These are phyloP conservation scores for Haplosporangium gracile DNA, from an alignment of 192 early-diverging fungal species.

Conservation along the genomic window DNA sequence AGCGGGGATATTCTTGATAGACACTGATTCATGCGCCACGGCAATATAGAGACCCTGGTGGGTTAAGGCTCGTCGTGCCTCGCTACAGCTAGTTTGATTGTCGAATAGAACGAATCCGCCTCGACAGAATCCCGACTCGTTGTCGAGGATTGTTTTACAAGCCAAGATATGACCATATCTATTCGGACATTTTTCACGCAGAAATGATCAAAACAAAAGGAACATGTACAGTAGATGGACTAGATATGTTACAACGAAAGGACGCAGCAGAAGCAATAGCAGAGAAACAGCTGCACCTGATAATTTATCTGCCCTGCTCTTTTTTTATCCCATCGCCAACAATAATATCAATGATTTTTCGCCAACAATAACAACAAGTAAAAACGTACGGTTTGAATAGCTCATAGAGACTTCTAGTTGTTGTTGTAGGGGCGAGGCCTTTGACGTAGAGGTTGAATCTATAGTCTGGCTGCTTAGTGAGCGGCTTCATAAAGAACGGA, in stretches of 20 bases:
- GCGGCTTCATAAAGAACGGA: conserved; percentile 29
- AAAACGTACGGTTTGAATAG: conserved; percentile 45
- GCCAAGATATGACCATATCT: conserved; percentile 46
- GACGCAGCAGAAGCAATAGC: not conserved
- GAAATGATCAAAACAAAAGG: not conserved
- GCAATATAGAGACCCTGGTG: conserved; percentile 49
- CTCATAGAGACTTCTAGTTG: conserved; percentile 27
- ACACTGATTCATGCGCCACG: conserved; percentile 43
- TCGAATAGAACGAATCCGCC: conserved; percentile 49
- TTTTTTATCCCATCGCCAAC: not conserved
- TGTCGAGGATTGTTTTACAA: conserved; percentile 33
- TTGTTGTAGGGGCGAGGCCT: conserved; percentile 26
- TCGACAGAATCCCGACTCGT: conserved; percentile 32
- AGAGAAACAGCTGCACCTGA: conserved; percentile 6
- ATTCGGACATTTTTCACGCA: conserved; percentile 5
- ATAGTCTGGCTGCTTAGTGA: conserved; percentile 23
- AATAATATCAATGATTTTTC: not conserved
- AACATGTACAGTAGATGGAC: not conserved
- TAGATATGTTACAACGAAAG: not conserved
- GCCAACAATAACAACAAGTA: not conserved
- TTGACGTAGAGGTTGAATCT: conserved; percentile 47
- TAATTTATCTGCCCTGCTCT: not conserved
- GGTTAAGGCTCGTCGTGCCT: conserved; percentile 36
- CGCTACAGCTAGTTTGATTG: conserved; percentile 35
- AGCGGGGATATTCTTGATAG: conserved; percentile 33